Base-by-base conservation (phyloP, 2,329 filamentous ascomycete genomes). In the Claviceps fusiformis region DNA sequence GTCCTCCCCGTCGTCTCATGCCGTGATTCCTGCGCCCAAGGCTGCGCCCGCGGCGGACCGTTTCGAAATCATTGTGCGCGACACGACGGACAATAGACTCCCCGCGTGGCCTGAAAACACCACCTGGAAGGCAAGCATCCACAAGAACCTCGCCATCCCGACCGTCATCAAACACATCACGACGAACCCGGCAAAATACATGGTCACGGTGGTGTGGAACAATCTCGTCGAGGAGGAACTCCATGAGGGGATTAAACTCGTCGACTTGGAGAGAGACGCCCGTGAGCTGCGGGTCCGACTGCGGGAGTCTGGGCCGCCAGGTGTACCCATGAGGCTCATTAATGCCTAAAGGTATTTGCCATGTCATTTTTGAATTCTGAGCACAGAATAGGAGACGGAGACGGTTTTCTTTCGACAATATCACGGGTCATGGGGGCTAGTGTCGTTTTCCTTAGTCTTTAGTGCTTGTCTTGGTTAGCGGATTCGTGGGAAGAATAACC, bases 81-180 rank as follows among this genome's bases (percentile, higher is more conserved):
- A 53, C 44, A 39, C 31, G 35, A 53, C 52, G 3, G 52, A 53
- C 10, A 54, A 54, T 33, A n/a, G 53, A 27, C 45, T 54, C 6
- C 53, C 53, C 10, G 53, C 46, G 7, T 35, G 33, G 35, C 35
- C 35, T 3, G 46, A 54, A 3, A 46, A 39, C 52, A 48, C 31
- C n/a, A 15, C 13, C 31, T 53, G 52, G 52, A 31, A n/a, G 33
- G 52, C 52, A 11, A 48, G 44, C 35, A 48, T 53, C 17, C n/a
- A 17, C 9, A 53, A 41, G 24, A 17, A n/a, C 2, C 9, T 15
- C 13, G 2, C 31, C 15, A 37, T 47, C 10, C 19, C 52, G 1
- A 24, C 8, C 3, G 15, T 53, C 10, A 53, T 53, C 27, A 54
- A 37, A 19, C 29, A 46, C 53, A 49, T 54, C 37, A 54, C 53